Base-by-base conservation (phyloP, 371 early-diverging fungal species). In the Actinomortierella wolfii region DNA sequence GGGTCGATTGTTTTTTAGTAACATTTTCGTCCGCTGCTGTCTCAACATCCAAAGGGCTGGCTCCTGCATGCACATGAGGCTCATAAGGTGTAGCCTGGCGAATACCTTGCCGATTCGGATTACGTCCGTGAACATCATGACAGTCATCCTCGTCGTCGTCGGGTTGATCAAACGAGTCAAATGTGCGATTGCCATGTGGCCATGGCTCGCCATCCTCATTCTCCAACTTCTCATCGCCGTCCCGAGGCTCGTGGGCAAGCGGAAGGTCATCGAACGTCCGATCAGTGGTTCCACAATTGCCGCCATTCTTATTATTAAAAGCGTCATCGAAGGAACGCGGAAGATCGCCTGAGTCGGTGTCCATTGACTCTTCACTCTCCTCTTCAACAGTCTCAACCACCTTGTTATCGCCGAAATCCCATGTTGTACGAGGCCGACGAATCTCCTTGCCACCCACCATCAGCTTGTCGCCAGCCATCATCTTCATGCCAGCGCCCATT, bases 401-500 rank as follows among this genome's bases (percentile, higher is more conserved):
- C 25, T 42, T 23, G 21, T 52, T 66, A 49, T 65, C 66, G 24
- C 65, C 56, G 26, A 61, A 65, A 51, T 71, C 73, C 73, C 73
- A 71, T 40, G 66, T 71, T 9, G 73, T 71, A 49, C 59, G 65
- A 23, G 73, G 54, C 42, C 43, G 18, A 4, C 54, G 54, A 45
- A 71, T 71, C 50, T 71, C 73, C 59, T 71, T 71, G 48, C 73
- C 73, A n/a, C 66, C 61, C 28, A 66, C 73, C 2, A 65, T 71
- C 9, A 66, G 50, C 44, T 71, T 71, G 59, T 71, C 66, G 48
- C 66, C 66, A 17, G 65, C 73, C 73, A 71, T 53, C 23, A 41
- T 23, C 54, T 53, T 53, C 54, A 53, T 71, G 13, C 66, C 66
- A 44, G 66, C 58, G 11, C 73, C 73, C 14, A 71, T 23, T 15